A percentile compares a stretch with the other conserved stretches of the same genome.
Evolutionary conservation across 73 alveolate species (phyloP).

Genomic region (Blepharisma japonicum): DNA sequence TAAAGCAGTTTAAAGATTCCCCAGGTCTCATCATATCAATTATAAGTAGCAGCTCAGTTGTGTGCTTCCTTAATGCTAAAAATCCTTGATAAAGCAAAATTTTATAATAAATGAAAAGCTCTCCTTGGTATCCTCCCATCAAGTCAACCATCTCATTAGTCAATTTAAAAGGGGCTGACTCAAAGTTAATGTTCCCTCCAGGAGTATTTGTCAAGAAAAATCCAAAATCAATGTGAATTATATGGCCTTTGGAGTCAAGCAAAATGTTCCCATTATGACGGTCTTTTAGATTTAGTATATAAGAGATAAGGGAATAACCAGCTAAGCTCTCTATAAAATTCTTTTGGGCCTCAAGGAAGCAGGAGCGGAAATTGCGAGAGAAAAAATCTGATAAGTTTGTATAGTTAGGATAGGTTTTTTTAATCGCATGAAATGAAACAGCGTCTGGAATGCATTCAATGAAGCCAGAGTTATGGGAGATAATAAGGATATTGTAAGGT

Average conservation of each 20-base stretch:
- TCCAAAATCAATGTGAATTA: conserved; percentile 98
- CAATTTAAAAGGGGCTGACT: conserved; percentile 93
- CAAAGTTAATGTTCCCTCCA: conserved; percentile 95
- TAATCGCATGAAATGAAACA: conserved; percentile 70
- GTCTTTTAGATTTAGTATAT: conserved; percentile 89
- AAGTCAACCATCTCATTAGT: conserved; percentile 91
- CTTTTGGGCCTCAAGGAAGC: conserved; percentile 85
- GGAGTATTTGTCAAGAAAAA: conserved; percentile 94
- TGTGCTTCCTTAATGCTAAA: conserved; percentile 43
- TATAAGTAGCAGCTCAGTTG: conserved; percentile 48
- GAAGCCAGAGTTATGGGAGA: conserved; percentile 77
- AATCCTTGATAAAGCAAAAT: conserved; percentile 61
- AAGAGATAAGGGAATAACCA: conserved; percentile 94
- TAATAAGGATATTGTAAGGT: conserved; percentile 79
- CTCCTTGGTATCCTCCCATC: conserved; percentile 81
- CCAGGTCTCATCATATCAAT: conserved; percentile 71
- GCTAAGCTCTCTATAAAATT: conserved; percentile 94
- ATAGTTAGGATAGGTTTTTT: conserved; percentile 51
- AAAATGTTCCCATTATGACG: conserved; percentile 98
- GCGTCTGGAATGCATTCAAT: conserved; percentile 82
- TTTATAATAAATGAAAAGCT: conserved; percentile 39
- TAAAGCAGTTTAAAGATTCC: conserved; percentile 74
- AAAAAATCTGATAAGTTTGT: conserved; percentile 2
- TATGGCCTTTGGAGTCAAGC: conserved; percentile 92
- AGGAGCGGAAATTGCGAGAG: not conserved